Evolutionary conservation across 768 basidiomycete species (phyloP).

Genomic region (Pulveroboletus sp.): DNA sequence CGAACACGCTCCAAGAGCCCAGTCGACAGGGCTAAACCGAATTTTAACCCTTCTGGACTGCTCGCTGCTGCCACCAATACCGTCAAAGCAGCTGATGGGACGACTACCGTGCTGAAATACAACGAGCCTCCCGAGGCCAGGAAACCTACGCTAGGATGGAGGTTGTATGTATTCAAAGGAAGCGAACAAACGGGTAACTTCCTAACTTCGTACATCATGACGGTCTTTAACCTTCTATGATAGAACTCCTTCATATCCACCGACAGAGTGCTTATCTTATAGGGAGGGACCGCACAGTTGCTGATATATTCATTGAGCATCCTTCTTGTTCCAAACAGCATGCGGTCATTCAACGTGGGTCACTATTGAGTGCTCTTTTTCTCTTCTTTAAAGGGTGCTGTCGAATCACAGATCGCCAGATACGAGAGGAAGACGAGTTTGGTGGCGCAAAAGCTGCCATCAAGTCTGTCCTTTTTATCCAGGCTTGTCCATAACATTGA

Average conservation of each 20-base stretch:
- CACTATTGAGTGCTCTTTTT: neutral
- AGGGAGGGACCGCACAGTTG: constrained; percentile 82
- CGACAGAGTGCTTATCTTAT: constrained; percentile 92
- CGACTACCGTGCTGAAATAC: constrained; percentile 85
- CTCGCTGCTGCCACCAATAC: constrained; percentile 97
- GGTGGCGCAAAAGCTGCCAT: constrained; percentile 71
- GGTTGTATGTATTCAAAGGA: constrained; percentile 97
- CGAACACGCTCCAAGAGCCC: constrained; percentile 39
- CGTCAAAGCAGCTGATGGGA: constrained; percentile 69
- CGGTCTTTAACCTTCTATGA: neutral
- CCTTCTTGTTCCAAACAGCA: constrained; percentile 99
- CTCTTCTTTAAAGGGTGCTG: constrained; percentile 1
- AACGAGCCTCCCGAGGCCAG: constrained; percentile 98
- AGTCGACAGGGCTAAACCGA: constrained; percentile 74
- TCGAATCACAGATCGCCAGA: constrained; percentile 59
- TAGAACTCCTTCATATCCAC: constrained; percentile 89
- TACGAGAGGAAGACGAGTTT: constrained; percentile 84
- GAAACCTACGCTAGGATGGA: constrained; percentile 86
- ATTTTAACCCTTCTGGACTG: constrained; percentile 83
- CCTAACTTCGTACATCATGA: neutral
- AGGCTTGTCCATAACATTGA: constrained; percentile 6
- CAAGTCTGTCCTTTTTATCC: constrained; percentile 58
- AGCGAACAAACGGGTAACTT: constrained; percentile 82
- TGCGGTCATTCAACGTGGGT: constrained; percentile 87
- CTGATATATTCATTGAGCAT: constrained; percentile 87